phyloP scores from a whole-genome alignment of 768 basidiomycete species.

The Suillus placidus region DNA sequence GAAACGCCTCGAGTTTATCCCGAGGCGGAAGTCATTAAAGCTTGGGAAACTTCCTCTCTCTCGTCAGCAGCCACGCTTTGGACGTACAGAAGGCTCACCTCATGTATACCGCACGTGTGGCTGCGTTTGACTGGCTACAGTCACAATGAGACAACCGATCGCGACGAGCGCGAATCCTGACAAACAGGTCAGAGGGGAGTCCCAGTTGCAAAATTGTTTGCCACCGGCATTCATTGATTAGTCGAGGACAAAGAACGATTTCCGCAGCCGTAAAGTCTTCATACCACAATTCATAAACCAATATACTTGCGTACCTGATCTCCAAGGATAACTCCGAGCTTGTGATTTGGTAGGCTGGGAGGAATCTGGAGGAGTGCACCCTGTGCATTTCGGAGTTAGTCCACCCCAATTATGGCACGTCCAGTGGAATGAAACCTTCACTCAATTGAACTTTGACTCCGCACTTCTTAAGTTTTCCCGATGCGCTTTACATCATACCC shows the following conservation, averaged over 20 bases:
- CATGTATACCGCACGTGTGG: constrained; percentile 40
- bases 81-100: constrained; percentile 38
- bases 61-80: constrained; percentile 41
- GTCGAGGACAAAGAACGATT: constrained; percentile 10
- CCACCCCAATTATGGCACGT: constrained; percentile 29
- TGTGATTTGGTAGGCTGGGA: neutral
- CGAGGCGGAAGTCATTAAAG: constrained; percentile 33
- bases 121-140: constrained; percentile 30
- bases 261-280: constrained; percentile 8
- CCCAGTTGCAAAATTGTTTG: constrained; percentile 8
- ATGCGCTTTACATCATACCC: neutral
- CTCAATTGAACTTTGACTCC: constrained; percentile 7
- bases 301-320: constrained; percentile 5
- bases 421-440: constrained; percentile 25
- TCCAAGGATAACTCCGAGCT: constrained; percentile 5
- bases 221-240: constrained; percentile 5
- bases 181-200: constrained; percentile 23
- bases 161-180: constrained; percentile 34
- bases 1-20: constrained; percentile 35
- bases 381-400: neutral
- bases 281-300: neutral
- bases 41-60: constrained; percentile 30
- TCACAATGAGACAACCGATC: constrained; percentile 37
- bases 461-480: constrained; percentile 4
- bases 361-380: neutral